Evolutionary conservation across 352 stramenopile genomes (phyloP), one percentile per base, ranked within the genome.

Genomic region (Phytophthora fragariaefolia): DNA sequence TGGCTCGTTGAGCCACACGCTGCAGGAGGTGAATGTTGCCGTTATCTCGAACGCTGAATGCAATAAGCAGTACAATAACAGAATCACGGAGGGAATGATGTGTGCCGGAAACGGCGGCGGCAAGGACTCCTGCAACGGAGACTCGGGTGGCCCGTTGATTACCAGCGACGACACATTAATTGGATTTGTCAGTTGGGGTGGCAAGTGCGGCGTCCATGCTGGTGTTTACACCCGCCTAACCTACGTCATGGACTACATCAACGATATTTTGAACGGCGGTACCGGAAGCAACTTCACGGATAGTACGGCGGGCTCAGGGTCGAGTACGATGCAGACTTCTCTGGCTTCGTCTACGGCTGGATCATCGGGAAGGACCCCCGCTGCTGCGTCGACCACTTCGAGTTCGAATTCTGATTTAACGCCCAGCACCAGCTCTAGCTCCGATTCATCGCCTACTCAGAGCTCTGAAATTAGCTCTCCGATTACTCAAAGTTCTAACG

Each of bases 61-160:
- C 63, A 82, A 81, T 59, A 82, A 78, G 50, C 66, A 77, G 58
- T 84, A 85, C 63, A 56, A 76, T 49, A 82, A 79, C 75, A 68
- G 72, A 22, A 86, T 88, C 51, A 85, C 76, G 22, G 73, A 81
- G 8, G 65, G 69, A 17, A 91, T 89, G 82, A 60, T 88, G 18
- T 91, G 82, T 38, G 82, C 82, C 9, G 80, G 82, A n/a, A 66
- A 76, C 4, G 71, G 71, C 2, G 56, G 58, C 15, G 75, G 73
- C 43, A 83, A 88, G 50, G 77, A 85, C 54, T 79, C 78, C 32
- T 91, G 82, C 74, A 84, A 87, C 48, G 80, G 82, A 28, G 82
- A 89, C 74, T 89, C 79, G 3, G 82, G 82, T 8, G 82, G 82
- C 15, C 76, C 82, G 4, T 65, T 91, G 15, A 71, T 89, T 23